These are phyloP conservation scores for Pestalotiopsis sp. DNA, from an alignment of 2,329 filamentous ascomycete genomes.

Conservation along the genomic window DNA sequence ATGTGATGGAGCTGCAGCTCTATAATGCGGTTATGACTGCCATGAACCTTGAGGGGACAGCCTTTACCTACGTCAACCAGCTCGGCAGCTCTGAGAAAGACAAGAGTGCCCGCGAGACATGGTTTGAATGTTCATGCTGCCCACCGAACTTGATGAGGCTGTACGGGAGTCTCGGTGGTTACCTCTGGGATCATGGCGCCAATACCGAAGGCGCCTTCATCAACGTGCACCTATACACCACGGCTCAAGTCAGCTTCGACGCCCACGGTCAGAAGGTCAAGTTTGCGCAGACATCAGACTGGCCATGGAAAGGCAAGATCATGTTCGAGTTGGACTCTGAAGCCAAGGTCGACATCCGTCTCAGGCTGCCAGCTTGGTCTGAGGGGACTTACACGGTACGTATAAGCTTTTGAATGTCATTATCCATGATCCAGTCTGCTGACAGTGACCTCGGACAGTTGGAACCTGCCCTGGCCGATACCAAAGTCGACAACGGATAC, in stretches of 20 bases:
- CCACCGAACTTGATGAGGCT: constrained; percentile 61
- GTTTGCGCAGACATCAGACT: constrained; percentile 54
- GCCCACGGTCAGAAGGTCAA: constrained; percentile 36
- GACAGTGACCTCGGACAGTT: background rate
- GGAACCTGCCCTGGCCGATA: background rate
- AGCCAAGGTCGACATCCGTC: constrained; percentile 39
- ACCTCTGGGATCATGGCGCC: constrained; percentile 51
- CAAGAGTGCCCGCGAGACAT: constrained; percentile 52
- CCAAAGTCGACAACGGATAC: background rate
- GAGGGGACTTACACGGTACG: constrained; percentile 28
- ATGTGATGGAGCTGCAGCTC: constrained; percentile 63
- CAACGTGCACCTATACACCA: constrained; percentile 60
- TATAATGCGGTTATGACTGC: constrained; percentile 64
- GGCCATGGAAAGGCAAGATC: constrained; percentile 60
- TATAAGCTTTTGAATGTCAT: constrained; percentile 9
- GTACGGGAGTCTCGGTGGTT: constrained; percentile 59
- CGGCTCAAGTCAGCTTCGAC: constrained; percentile 45
- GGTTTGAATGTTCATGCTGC: constrained; percentile 64
- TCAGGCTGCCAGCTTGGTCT: constrained; percentile 60
- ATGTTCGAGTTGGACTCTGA: constrained; percentile 43
- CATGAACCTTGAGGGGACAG: constrained; percentile 57
- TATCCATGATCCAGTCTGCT: background rate
- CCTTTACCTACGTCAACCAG: constrained; percentile 66
- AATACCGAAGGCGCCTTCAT: constrained; percentile 37
- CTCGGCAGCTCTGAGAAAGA: constrained; percentile 55